These are phyloP conservation scores for Erodium moschatum DNA, from an alignment of 441 rosid genomes.

Conservation along the genomic window DNA sequence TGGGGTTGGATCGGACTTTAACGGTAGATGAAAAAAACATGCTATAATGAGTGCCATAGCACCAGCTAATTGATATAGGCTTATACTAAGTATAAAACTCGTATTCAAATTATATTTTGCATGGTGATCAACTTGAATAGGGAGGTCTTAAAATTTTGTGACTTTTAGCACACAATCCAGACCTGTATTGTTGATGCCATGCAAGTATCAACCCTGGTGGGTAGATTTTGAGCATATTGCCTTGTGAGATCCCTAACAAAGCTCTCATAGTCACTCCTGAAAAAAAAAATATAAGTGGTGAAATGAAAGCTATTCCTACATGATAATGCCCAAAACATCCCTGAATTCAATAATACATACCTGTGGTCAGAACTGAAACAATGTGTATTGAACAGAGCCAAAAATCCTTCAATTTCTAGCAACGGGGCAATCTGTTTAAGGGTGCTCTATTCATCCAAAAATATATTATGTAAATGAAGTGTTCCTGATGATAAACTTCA, in stretches of 20 bases:
- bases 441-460: conserved; percentile 44
- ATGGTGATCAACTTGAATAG: background rate
- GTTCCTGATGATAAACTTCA: conserved; percentile 18
- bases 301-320: conserved; percentile 5
- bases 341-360: conserved; percentile 30
- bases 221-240: conserved; percentile 50
- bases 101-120: background rate
- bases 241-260: conserved; percentile 71
- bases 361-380: conserved; percentile 65
- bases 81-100: background rate
- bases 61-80: background rate
- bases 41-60: background rate
- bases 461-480: conserved; percentile 15
- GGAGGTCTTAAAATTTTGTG: background rate
- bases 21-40: too few species aligned
- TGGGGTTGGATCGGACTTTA: too few species aligned
- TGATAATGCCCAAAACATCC: conserved; percentile 17
- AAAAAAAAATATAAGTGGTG: conserved; percentile 14
- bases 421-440: conserved; percentile 61
- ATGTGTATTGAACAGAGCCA: conserved; percentile 46
- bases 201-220: conserved; percentile 63
- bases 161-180: background rate
- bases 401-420: conserved; percentile 52
- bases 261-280: conserved; percentile 70
- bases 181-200: conserved; percentile 89